phyloP scores from a whole-genome alignment of 2,329 filamentous ascomycete species.

The Fusarium continuum region DNA sequence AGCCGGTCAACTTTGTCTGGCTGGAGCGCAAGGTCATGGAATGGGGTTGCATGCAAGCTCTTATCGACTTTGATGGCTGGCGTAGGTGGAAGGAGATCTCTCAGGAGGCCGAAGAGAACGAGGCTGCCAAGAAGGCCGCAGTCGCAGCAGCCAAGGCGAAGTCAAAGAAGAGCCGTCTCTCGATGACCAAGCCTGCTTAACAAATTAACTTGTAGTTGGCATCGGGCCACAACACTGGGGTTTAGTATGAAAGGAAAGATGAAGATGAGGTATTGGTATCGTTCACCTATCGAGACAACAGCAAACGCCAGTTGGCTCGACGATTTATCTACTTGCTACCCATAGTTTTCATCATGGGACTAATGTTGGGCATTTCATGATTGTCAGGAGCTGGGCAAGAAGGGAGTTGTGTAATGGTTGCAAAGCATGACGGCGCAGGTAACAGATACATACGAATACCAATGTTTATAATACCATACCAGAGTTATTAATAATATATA shows the following conservation, averaged over 20 bases:
- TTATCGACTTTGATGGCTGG: constrained; percentile 99
- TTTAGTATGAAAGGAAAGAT: not conserved
- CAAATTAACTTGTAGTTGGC: not conserved
- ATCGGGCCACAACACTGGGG: not conserved
- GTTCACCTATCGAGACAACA: constrained; percentile 10
- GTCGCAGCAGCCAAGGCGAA: constrained; percentile 48
- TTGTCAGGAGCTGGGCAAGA: constrained; percentile 22
- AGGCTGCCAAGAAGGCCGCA: constrained; percentile 53
- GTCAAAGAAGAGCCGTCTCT: constrained; percentile 57
- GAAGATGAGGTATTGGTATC: not conserved
- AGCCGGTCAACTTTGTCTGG: constrained; percentile 98
- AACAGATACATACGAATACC: constrained; percentile 35
- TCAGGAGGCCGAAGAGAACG: constrained; percentile 56
- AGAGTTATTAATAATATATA: not conserved
- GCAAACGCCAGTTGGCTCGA: constrained; percentile 17
- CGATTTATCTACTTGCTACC: constrained; percentile 9
- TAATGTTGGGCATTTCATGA: constrained; percentile 26
- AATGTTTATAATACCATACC: constrained; percentile 24
- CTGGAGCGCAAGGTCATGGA: constrained; percentile 97
- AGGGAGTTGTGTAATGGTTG: constrained; percentile 28
- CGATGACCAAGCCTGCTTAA: constrained; percentile 44
- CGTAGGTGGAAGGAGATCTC: constrained; percentile 92
- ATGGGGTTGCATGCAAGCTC: constrained; percentile 99
- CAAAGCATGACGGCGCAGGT: constrained; percentile 24
- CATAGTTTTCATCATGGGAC: constrained; percentile 11